Base-by-base conservation (phyloP, 1,139 yeast species). In the Entelexis sorbosivorans region DNA sequence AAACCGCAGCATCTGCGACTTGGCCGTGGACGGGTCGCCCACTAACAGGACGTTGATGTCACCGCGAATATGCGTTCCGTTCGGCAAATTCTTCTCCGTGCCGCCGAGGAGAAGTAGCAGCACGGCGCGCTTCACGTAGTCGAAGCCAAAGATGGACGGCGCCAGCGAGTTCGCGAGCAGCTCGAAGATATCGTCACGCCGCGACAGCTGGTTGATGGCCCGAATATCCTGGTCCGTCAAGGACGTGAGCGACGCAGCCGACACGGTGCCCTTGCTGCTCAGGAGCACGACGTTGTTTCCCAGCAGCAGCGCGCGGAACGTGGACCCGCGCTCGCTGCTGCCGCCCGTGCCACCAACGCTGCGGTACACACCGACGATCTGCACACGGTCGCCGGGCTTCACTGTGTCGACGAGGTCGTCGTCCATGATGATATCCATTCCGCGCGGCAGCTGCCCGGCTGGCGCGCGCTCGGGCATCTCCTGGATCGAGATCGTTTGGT, bases 401-500 rank as follows among this genome's bases (percentile, higher is more conserved):
- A 88, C 85, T 52, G 72, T 70, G 64, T 91, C 99, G 2, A 91
- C 98, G 59, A 91, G 73, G 65, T 91, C 98, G 63, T 89, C 97
- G 66, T 91, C 96, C 63, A 93, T 72, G 22, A 91, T 77, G 36
- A 91, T 84, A 64, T 91, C 98, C 38, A 91, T 78, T 2, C 95
- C 82, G 60, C 98, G 75, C 39, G 99, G 98, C 57, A 91, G 73
- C 68, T 91, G 98, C 54, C 99, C 98, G 1, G 97, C 95, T 17
- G 98, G 98, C 0, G 98, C 96, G 59, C 83, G 77, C 69, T 91
- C 99, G 1, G 98, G 99, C 91, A 93, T 86, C 70, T 91, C 99
- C 68, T 91, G 99, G 36, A 91, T 83, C 0, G 96, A 80, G 35
- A 91, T 76, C 44, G 88, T 84, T 69, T 91, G 99, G 64, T 91